Percentiles rank a stretch among this genome's conserved stretches.
Conservation (phyloP, 495 filamentous ascomycete genomes). For the Letharia columbiana region DNA sequence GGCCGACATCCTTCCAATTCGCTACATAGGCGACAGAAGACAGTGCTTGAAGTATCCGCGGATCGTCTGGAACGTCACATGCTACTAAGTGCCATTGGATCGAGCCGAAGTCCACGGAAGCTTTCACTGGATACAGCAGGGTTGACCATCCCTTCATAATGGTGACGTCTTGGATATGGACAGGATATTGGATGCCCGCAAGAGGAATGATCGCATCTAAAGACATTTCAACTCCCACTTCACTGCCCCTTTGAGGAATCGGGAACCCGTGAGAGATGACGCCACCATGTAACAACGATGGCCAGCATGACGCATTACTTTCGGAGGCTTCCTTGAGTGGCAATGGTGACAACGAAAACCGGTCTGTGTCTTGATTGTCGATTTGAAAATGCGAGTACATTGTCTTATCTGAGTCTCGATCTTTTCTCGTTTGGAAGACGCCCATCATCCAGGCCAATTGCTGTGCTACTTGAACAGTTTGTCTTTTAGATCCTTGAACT, state of each 20-base stretch:
- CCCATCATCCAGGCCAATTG: not conserved
- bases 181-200: too few species aligned
- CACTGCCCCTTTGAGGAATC: too few species aligned
- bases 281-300: too few species aligned
- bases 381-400: not conserved
- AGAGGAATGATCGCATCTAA: too few species aligned
- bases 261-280: too few species aligned
- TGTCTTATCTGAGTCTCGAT: not conserved
- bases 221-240: too few species aligned
- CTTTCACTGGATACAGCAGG: too few species aligned
- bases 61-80: not conserved
- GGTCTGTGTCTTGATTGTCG: not conserved
- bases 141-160: too few species aligned
- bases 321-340: not conserved
- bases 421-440: not conserved
- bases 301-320: not conserved
- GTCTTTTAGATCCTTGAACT: not conserved
- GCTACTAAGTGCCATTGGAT: not conserved
- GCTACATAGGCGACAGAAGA: not conserved
- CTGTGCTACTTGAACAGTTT: not conserved
- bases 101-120: too few species aligned
- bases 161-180: too few species aligned
- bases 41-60: not conserved
- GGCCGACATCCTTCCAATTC: too few species aligned
- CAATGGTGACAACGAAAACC: not conserved